A percentile compares a stretch with the other conserved stretches of the same genome.
Conservation (phyloP, 1,284 basidiomycete species). For the Tremellales sp. region DNA sequence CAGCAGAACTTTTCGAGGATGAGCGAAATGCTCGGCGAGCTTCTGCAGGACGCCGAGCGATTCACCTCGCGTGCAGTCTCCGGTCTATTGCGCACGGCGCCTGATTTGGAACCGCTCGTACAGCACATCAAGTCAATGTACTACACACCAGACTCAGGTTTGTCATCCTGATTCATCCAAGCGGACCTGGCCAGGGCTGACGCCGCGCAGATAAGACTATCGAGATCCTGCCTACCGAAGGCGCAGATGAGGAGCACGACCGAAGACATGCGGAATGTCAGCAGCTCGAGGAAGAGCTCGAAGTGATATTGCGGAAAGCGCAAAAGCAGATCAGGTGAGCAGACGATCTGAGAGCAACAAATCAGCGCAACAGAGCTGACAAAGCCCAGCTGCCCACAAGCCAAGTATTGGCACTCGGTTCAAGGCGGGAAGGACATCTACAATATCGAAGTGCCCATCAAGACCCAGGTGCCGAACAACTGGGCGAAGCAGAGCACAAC, state of each 20-base stretch:
- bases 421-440: slow-evolving; percentile 87
- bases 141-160: slow-evolving; percentile 62
- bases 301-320: slow-evolving; percentile 60
- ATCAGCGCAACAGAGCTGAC: slow-evolving; percentile 2
- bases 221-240: slow-evolving; percentile 64
- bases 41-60: slow-evolving; percentile 62
- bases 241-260: slow-evolving; percentile 82
- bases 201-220: slow-evolving; percentile 24
- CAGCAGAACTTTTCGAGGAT: slow-evolving; percentile 69
- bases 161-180: slow-evolving; percentile 10
- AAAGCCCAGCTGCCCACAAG: slow-evolving; percentile 51
- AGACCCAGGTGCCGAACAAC: slow-evolving; percentile 66
- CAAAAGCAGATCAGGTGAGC: slow-evolving; percentile 6
- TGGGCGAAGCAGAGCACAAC: slow-evolving; percentile 82
- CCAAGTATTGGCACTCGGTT: slow-evolving; percentile 79
- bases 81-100: slow-evolving; percentile 71
- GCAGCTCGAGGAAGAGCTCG: slow-evolving; percentile 65
- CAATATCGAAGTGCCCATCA: slow-evolving; percentile 65
- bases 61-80: slow-evolving; percentile 73
- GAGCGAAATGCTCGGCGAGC: slow-evolving; percentile 60
- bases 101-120: slow-evolving; percentile 61
- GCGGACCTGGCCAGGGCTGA: not conserved
- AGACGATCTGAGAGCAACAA: not conserved
- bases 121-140: slow-evolving; percentile 72
- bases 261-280: slow-evolving; percentile 65